These are phyloP conservation scores for Isabelozyma pseudorhagii DNA, from an alignment of 805 yeast genomes.

Conservation along the genomic window DNA sequence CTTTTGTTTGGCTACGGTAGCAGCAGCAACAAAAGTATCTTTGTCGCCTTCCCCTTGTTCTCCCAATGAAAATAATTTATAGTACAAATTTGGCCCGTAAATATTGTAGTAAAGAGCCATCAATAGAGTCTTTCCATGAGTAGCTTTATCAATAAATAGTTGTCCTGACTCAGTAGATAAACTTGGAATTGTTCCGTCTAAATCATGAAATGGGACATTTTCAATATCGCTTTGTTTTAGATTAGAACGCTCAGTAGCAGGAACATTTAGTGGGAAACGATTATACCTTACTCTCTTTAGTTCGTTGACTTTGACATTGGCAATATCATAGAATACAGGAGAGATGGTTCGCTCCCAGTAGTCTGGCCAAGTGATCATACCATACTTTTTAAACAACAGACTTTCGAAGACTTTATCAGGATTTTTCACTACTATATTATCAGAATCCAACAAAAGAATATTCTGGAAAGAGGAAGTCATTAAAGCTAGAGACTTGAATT, in stretches of 20 bases:
- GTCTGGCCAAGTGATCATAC: conserved; percentile 44
- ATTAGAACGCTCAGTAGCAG: conserved; percentile 8
- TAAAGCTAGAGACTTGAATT: conserved; percentile 58
- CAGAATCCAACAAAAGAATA: conserved; percentile 32
- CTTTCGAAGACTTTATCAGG: conserved; percentile 30
- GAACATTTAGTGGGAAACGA: conserved; percentile 20
- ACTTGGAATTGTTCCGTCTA: conserved; percentile 67
- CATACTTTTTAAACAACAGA: conserved; percentile 22
- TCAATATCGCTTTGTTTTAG: conserved; percentile 7
- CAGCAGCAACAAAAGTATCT: conserved; percentile 35
- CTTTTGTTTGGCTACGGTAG: conserved; percentile 28
- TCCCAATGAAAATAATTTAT: conserved; percentile 59
- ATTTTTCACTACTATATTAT: conserved; percentile 25
- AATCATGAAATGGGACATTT: conserved; percentile 53
- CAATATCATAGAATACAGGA: conserved; percentile 33
- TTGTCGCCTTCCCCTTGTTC: conserved; percentile 39
- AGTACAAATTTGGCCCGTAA: conserved; percentile 59
- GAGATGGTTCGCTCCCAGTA: conserved; percentile 38
- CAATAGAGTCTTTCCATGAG: conserved; percentile 56
- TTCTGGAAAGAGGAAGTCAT: conserved; percentile 33
- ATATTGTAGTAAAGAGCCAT: conserved; percentile 64
- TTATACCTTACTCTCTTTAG: conserved; percentile 22
- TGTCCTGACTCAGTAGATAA: conserved; percentile 72
- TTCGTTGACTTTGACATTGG: conserved; percentile 28
- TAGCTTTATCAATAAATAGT: conserved; percentile 52